Base-by-base conservation (phyloP, 2,329 filamentous ascomycete species). In the Raffaelea ambrosiae region DNA sequence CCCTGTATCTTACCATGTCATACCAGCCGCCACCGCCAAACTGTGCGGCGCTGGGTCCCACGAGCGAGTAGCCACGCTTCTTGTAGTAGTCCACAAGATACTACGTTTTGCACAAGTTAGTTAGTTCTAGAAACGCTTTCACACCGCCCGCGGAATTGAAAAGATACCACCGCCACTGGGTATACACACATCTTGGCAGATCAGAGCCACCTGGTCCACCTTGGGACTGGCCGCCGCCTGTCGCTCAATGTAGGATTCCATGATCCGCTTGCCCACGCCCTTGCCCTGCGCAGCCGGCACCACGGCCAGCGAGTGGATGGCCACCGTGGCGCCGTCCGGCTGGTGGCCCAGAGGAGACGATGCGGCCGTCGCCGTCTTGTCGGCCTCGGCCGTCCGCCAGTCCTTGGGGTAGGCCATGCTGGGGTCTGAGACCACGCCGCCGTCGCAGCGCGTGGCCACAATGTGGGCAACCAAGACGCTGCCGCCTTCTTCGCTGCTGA, bases 21-120 rank as follows among this genome's bases (percentile, higher is more conserved):
- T 79, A 74, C 88, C 89, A 95, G 18, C 80, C 83, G 29, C 88
- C 86, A 35, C 88, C 88, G 19, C 83, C 85, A 66, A 88, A 89
- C 49, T 77, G 71, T 44, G 79, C 83, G 51, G 77, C 68, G 63
- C 88, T 93, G 44, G 73, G 68, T 0, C 89, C 88, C 26, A 73
- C 65, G 55, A 83, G 78, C 55, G 70, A 69, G 61, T 93, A 95
- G 0, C 88, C 81, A 55, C 88, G 75, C n/a, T 74, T 74, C 61
- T 83, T 76, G 62, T 95, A 96, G 62, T 86, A 95, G 1, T 69
- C 69, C 22, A 91, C 70, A 35, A 91, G 70, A 48, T 83, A 72
- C 77, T 81, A n/a, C n/a, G n/a, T n/a, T n/a, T n/a, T n/a, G n/a
- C n/a, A n/a, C n/a, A n/a, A n/a, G n/a, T n/a, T n/a, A n/a, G n/a